Percentiles rank a stretch among this genome's conserved stretches.
phyloP scores from a whole-genome alignment of 306 rosid genomes.

The Quercus gilva region DNA sequence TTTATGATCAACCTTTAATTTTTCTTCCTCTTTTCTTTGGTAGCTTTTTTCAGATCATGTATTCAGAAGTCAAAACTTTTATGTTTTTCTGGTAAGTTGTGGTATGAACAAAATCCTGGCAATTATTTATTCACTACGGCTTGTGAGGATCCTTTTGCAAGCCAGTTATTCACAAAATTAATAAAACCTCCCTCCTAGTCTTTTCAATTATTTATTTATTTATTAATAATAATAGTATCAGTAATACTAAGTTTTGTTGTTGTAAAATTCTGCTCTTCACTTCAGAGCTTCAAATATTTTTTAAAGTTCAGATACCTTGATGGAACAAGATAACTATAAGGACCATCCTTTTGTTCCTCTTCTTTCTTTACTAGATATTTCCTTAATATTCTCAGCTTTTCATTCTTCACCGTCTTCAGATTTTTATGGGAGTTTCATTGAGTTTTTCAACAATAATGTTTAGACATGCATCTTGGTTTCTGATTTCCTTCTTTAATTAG shows the following conservation, averaged over 20 bases:
- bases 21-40: background rate
- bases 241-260: background rate
- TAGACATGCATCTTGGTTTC: background rate
- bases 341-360: background rate
- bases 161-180: background rate
- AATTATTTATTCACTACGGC: background rate
- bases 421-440: background rate
- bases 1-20: background rate
- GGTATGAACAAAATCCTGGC: background rate
- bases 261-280: background rate
- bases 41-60: constrained; percentile 4
- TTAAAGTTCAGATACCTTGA: background rate
- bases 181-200: background rate
- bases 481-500: background rate
- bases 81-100: background rate
- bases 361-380: background rate
- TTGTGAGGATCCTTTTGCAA: background rate
- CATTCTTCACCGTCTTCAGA: background rate
- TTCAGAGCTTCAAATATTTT: background rate
- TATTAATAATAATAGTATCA: background rate
- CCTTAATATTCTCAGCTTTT: background rate
- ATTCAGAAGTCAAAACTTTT: background rate
- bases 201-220: background rate
- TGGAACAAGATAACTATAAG: background rate
- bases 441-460: background rate